Base-by-base conservation (phyloP, 2,329 filamentous ascomycete species). In the Zymoseptoria tritici region DNA sequence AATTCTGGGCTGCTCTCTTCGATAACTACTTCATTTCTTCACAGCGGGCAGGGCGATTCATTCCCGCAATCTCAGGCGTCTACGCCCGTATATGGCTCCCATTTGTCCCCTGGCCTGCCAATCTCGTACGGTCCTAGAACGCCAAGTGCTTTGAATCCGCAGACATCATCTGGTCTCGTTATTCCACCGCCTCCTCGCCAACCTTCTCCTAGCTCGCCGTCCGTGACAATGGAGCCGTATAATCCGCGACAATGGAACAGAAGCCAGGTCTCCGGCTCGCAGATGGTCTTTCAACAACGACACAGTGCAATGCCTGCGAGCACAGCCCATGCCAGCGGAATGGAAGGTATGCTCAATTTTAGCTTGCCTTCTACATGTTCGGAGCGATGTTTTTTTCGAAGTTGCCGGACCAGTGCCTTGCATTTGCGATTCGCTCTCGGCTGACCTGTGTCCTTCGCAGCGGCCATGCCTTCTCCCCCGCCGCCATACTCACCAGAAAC, bases 221-320 rank as follows among this genome's bases (percentile, higher is more conserved):
- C 36, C 4, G 16, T n/a, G 7, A 58, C 60, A 66, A 71, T 73
- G 69, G 68, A 71, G 54, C 74, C 77, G 1, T 81, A 81, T 71
- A 80, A 80, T 66, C 78, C 79, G 42, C 76, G 77, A 66, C 77
- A 80, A 74, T 81, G 78, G 79, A 73, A 71, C 65, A 68, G 68
- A 57, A 73, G 70, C 16, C 71, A 73, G 54, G 67, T 73, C 8
- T 72, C 72, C 60, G 77, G 75, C 22, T 68, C 69, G 49, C 69
- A 73, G 56, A 74, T 71, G 67, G 65, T 71, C 6, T 73, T 70
- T 61, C 57, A 68, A 61, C 61, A 68, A 64, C 60, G 67, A 60
- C 58, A 71, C 64, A 62, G 66, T 62, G 31, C 66, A 57, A 54
- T 70, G 67, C 55, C 68, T 67, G 49, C 62, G 56, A 71, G 72